Evolutionary conservation across 2,329 filamentous ascomycete species (phyloP).

Genomic region (Exophiala aquamarina): DNA sequence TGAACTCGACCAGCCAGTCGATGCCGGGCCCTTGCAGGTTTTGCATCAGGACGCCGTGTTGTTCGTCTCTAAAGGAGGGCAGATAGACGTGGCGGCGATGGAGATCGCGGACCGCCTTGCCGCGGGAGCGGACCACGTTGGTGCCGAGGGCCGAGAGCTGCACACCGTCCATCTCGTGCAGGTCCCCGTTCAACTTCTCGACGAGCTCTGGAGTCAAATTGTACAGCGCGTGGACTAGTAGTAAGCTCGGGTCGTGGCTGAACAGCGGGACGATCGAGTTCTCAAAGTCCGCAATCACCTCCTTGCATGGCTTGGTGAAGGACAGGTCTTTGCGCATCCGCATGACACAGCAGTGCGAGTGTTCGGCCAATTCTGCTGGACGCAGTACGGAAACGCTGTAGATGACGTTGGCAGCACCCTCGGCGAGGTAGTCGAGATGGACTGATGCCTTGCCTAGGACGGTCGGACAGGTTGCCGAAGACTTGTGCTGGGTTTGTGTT

Average conservation of each 20-base stretch:
- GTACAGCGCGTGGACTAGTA: conserved; percentile 44
- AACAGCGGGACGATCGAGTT: conserved; percentile 59
- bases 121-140: neutral
- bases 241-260: conserved; percentile 32
- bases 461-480: conserved; percentile 12
- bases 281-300: conserved; percentile 44
- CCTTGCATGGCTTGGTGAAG: conserved; percentile 43
- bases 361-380: conserved; percentile 29
- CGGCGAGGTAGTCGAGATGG: conserved; percentile 50
- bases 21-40: conserved; percentile 61
- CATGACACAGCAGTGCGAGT: conserved; percentile 36
- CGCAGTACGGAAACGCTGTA: conserved; percentile 38
- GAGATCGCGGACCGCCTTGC: conserved; percentile 40
- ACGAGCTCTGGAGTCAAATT: conserved; percentile 55
- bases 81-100: conserved; percentile 54
- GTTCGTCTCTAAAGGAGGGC: conserved; percentile 52
- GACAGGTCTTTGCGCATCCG: conserved; percentile 61
- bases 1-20: conserved; percentile 62
- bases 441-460: conserved; percentile 7
- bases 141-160: conserved; percentile 4
- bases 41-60: conserved; percentile 67
- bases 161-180: conserved; percentile 43
- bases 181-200: conserved; percentile 42
- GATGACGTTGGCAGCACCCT: conserved; percentile 77
- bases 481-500: conserved; percentile 2